These are phyloP conservation scores for Tulasnella sp. DNA, from an alignment of 768 basidiomycete genomes.

Conservation along the genomic window DNA sequence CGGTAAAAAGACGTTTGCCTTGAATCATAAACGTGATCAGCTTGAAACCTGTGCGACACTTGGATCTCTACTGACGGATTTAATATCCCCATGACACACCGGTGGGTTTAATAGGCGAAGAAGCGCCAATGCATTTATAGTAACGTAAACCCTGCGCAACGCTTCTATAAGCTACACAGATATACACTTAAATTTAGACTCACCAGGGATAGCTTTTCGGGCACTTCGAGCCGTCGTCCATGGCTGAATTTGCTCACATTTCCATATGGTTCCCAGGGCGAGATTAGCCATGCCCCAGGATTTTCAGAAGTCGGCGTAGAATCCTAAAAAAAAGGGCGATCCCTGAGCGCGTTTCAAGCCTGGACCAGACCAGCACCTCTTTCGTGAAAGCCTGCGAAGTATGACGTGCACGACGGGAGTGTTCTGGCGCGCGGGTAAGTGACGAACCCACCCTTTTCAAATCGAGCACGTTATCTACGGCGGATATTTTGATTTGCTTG, in stretches of 20 bases:
- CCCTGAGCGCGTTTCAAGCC: background rate
- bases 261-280: background rate
- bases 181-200: background rate
- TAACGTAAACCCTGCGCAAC: background rate
- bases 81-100: background rate
- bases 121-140: background rate
- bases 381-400: background rate
- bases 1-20: background rate
- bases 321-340: background rate
- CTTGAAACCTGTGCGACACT: no score
- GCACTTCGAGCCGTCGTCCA: background rate
- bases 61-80: background rate
- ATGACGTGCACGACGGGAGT: background rate
- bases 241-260: background rate
- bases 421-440: no score
- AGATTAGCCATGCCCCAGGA: background rate
- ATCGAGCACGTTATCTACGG: background rate
- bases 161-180: background rate
- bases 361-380: background rate
- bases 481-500: background rate
- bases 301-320: background rate
- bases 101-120: background rate
- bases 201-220: background rate
- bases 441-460: background rate
- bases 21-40: background rate